phyloP scores from a whole-genome alignment of 495 filamentous ascomycete genomes.

The Neurospora sublineolata region DNA sequence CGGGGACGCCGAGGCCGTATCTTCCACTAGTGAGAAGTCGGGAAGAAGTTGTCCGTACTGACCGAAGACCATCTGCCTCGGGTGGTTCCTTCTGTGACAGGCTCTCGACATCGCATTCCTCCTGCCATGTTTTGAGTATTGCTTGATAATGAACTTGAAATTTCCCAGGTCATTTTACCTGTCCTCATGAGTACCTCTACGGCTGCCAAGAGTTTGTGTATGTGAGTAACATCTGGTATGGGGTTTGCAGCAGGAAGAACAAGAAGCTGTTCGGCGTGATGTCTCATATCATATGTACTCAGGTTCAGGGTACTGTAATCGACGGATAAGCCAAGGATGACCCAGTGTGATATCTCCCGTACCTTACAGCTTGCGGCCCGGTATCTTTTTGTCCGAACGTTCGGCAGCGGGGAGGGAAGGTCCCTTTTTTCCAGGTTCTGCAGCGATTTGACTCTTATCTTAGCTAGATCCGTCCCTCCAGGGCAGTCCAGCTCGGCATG shows the following conservation, averaged over 20 bases:
- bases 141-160: background rate
- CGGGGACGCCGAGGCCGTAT: background rate
- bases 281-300: background rate
- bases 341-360: background rate
- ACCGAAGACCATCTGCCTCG: background rate
- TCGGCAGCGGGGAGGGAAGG: background rate
- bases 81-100: background rate
- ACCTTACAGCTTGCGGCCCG: background rate
- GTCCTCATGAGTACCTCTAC: background rate
- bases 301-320: background rate
- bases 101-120: background rate
- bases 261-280: background rate
- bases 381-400: background rate
- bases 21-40: background rate
- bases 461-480: too few relatives aligned
- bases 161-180: background rate
- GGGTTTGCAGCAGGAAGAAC: background rate
- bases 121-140: background rate
- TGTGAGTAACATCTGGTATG: background rate
- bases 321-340: background rate
- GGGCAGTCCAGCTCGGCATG: background rate
- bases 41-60: background rate
- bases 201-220: background rate
- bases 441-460: too few relatives aligned
- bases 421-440: background rate